These are phyloP conservation scores for Chlamydomonas applanata DNA, from an alignment of 139 green algal species.

Conservation along the genomic window DNA sequence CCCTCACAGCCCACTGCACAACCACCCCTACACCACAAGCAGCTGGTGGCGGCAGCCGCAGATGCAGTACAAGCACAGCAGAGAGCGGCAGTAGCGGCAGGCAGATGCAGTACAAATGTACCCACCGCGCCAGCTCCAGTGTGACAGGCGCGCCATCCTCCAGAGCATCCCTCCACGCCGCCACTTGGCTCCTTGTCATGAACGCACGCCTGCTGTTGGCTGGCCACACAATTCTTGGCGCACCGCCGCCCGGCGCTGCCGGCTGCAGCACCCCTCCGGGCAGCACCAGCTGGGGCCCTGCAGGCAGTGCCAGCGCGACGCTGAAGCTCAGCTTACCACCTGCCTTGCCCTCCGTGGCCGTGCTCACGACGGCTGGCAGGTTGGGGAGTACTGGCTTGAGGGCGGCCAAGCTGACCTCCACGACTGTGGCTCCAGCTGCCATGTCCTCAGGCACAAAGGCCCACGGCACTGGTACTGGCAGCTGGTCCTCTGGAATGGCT, in stretches of 20 bases:
- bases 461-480: neutral
- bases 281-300: neutral
- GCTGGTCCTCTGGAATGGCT: neutral
- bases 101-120: too few relatives aligned
- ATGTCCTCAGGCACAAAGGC: neutral
- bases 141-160: neutral
- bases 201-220: neutral
- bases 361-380: neutral
- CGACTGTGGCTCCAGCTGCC: neutral
- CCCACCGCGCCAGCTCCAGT: neutral
- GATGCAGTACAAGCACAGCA: too few relatives aligned
- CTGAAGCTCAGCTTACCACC: neutral
- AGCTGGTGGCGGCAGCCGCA: too few relatives aligned
- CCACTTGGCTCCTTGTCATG: neutral
- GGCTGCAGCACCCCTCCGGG: neutral
- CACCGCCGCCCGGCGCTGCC: neutral
- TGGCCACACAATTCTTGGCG: neutral
- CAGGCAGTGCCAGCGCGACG: neutral
- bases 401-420: neutral
- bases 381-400: neutral
- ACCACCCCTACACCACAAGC: too few relatives aligned
- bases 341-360: neutral
- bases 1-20: too few relatives aligned
- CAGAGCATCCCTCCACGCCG: neutral
- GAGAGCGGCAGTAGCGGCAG: too few relatives aligned